phyloP scores from a whole-genome alignment of 1,284 basidiomycete genomes.

The Puccinia triticina region DNA sequence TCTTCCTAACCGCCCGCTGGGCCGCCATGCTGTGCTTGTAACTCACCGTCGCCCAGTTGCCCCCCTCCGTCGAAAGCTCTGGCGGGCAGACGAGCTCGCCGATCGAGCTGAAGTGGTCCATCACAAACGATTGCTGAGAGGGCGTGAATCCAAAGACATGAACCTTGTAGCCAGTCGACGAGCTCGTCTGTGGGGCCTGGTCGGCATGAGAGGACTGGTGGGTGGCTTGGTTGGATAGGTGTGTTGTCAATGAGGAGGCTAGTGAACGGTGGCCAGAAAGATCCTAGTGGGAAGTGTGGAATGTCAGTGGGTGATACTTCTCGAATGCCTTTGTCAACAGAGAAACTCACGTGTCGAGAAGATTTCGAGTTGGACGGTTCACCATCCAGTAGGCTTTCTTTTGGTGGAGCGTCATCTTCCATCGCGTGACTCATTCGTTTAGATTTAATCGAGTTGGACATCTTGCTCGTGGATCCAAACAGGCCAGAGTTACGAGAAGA shows the following conservation, averaged over 20 bases:
- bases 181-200: not conserved
- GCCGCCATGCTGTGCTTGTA: constrained; percentile 72
- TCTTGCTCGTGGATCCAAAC: constrained; percentile 35
- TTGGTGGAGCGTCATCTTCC: constrained; percentile 49
- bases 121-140: constrained; percentile 40
- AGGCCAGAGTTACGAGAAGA: constrained; percentile 42
- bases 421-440: constrained; percentile 38
- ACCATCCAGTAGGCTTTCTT: constrained; percentile 36
- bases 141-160: constrained; percentile 43
- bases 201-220: not conserved
- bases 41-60: constrained; percentile 59
- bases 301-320: not conserved
- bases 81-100: constrained; percentile 33
- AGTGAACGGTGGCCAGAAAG: constrained; percentile 38
- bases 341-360: constrained; percentile 21
- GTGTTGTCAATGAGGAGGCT: constrained; percentile 22
- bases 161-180: constrained; percentile 24
- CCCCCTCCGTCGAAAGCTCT: constrained; percentile 54
- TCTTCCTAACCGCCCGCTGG: constrained; percentile 72
- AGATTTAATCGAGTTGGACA: constrained; percentile 31
- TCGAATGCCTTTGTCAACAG: not conserved
- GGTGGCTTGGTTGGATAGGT: constrained; percentile 4
- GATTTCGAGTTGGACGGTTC: not conserved
- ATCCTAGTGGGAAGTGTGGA: not conserved
- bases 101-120: constrained; percentile 44